Evolutionary conservation across 2,329 filamentous ascomycete genomes (phyloP).

Genomic region (Microsporum audouinii): DNA sequence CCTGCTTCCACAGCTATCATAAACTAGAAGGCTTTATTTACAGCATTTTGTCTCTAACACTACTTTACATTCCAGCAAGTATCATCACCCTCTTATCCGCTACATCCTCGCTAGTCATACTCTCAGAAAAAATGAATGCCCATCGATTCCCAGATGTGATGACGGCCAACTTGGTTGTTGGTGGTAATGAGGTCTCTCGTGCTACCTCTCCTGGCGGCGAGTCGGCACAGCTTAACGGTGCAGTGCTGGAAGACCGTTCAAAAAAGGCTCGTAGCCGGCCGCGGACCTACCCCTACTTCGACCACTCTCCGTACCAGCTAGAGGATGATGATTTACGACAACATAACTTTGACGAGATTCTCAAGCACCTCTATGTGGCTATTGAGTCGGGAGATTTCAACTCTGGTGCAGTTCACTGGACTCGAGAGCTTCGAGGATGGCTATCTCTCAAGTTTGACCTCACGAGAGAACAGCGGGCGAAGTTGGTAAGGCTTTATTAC

Average conservation of each 20-base stretch:
- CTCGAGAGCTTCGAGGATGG: constrained; percentile 89
- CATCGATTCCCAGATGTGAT: constrained; percentile 11
- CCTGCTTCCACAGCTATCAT: neutral
- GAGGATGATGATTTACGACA: constrained; percentile 71
- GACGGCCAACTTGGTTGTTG: constrained; percentile 12
- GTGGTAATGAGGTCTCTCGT: constrained; percentile 54
- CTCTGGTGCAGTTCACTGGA: constrained; percentile 91
- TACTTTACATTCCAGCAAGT: neutral
- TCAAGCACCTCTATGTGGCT: constrained; percentile 87
- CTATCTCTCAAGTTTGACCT: constrained; percentile 95
- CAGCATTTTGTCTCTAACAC: neutral
- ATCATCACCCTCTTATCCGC: neutral
- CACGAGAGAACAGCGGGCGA: constrained; percentile 68
- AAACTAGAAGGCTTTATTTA: neutral
- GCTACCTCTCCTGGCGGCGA: constrained; percentile 67
- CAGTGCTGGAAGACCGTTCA: constrained; percentile 37
- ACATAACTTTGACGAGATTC: constrained; percentile 68
- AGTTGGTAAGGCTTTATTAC: constrained; percentile 83
- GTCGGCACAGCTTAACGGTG: constrained; percentile 38
- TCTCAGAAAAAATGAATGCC: neutral
- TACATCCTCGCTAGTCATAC: neutral
- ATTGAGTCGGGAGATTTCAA: constrained; percentile 88
- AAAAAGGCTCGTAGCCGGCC: constrained; percentile 60
- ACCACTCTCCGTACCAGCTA: constrained; percentile 75
- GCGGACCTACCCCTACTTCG: constrained; percentile 86